Evolutionary conservation across 352 stramenopile genomes (phyloP).

Genomic region (Phytophthora macrochlamydospora): DNA sequence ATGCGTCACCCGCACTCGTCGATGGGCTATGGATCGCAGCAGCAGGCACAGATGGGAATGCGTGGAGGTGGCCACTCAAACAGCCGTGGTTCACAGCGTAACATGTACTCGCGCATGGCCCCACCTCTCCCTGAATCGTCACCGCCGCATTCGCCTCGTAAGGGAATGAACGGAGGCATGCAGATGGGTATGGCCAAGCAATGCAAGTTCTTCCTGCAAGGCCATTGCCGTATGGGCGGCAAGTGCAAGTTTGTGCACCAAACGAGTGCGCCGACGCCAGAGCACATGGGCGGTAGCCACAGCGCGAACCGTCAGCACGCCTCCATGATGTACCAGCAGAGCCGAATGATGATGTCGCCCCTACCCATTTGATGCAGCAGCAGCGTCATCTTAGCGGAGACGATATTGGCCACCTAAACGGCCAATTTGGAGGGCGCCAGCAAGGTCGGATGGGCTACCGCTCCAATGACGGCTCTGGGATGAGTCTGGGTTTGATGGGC

Average conservation of each 20-base stretch:
- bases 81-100: conserved; percentile 30
- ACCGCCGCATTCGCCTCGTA: conserved; percentile 66
- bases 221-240: conserved; percentile 83
- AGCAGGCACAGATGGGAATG: conserved; percentile 38
- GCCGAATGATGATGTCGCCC: conserved; percentile 42
- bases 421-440: conserved; percentile 27
- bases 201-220: conserved; percentile 87
- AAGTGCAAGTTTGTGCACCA: conserved; percentile 89
- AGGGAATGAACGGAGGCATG: conserved; percentile 33
- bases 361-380: conserved; percentile 39
- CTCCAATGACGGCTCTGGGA: conserved; percentile 24
- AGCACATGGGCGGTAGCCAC: conserved; percentile 27
- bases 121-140: conserved; percentile 61
- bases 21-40: conserved; percentile 46
- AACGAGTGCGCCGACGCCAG: conserved; percentile 20
- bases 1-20: conserved; percentile 39
- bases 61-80: conserved; percentile 31
- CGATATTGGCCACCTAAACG: conserved; percentile 29
- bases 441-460: conserved; percentile 35
- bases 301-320: conserved; percentile 27
- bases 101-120: conserved; percentile 59
- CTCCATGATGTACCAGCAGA: conserved; percentile 40
- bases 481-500: conserved; percentile 35
- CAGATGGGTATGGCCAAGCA: conserved; percentile 64
- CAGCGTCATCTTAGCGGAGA: conserved; percentile 42